phyloP scores from a whole-genome alignment of 768 basidiomycete genomes.

The Termitomyces heimii region DNA sequence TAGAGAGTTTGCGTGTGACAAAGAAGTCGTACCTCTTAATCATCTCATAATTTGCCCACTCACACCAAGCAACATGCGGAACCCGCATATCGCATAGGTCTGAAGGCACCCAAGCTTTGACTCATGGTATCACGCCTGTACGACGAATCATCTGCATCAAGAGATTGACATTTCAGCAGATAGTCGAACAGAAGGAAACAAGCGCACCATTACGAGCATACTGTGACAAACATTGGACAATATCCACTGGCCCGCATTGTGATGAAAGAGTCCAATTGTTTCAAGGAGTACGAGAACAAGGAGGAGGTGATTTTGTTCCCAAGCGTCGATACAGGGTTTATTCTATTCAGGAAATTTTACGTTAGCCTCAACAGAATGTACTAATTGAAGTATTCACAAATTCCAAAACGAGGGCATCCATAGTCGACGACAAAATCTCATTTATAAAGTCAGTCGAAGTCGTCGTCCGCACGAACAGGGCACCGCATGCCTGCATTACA shows the following conservation, averaged over 20 bases:
- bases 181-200: not conserved
- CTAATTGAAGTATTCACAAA: constrained; percentile 37
- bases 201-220: constrained; percentile 53
- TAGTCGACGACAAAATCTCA: constrained; percentile 32
- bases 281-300: constrained; percentile 43
- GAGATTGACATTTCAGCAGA: not conserved
- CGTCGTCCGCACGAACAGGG: constrained; percentile 47
- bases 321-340: too few species aligned
- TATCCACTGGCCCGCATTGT: constrained; percentile 40
- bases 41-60: constrained; percentile 53
- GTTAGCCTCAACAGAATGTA: constrained; percentile 5
- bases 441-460: constrained; percentile 43
- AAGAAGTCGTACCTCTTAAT: constrained; percentile 42
- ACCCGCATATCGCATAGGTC: constrained; percentile 28
- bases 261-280: constrained; percentile 52
- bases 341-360: too few species aligned
- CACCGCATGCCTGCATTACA: constrained; percentile 59
- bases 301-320: too few species aligned
- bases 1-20: not conserved
- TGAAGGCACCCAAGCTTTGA: constrained; percentile 37
- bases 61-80: constrained; percentile 44
- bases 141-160: constrained; percentile 38
- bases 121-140: constrained; percentile 36
- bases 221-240: constrained; percentile 51
- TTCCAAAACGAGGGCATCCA: constrained; percentile 47